Evolutionary conservation across 306 rosid genomes (phyloP), one percentile per base, ranked within the genome.

Genomic region (Malus sylvestris): DNA sequence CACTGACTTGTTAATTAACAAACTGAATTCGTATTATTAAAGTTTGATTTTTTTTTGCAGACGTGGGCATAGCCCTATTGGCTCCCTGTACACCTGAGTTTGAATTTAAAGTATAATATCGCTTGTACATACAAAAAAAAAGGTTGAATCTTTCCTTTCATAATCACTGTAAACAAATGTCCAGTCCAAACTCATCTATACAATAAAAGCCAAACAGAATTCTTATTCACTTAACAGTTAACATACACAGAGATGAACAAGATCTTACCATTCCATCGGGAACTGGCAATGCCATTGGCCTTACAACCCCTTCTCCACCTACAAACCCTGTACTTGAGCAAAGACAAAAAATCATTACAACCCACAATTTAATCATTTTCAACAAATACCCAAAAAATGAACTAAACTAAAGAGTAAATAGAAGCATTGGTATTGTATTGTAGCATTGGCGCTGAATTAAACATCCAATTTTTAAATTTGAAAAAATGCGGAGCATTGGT

Each of bases 231-330:
- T 44, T 25, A 25, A 8, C 5, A 25, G 38, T 44, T 25, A 25
- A 8, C 22, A 3, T 23, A 15, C 71, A 68, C 44, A 38, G 22
- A 38, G 16, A 22, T 15, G 60, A 3, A 16, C 1, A 73, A 49
- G 19, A 11, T 4, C 40, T 18, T 49, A 76, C 79, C 72, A 6
- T 10, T 57, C 10, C 35, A 20, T 11, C 13, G 74, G 80, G 81
- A 53, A 69, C 42, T 20, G 71, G 71, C 61, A 22, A 68, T 72
- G 83, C 13, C 84, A 59, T 59, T 19, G 27, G 61, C 65, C 52
- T 74, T 65, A 51, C 16, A 51, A 53, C 51, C 6, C 55, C 69
- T 55, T 68, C 70, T 68, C 49, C 80, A 8, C 25, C 55, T 51
- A 55, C 55, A 70, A 16, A 32, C 23, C 57, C 87, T 76, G 18